Percentiles rank a stretch among this genome's conserved stretches.
Conservation (phyloP, 306 rosid genomes). For the Psophocarpus tetragonolobus region DNA sequence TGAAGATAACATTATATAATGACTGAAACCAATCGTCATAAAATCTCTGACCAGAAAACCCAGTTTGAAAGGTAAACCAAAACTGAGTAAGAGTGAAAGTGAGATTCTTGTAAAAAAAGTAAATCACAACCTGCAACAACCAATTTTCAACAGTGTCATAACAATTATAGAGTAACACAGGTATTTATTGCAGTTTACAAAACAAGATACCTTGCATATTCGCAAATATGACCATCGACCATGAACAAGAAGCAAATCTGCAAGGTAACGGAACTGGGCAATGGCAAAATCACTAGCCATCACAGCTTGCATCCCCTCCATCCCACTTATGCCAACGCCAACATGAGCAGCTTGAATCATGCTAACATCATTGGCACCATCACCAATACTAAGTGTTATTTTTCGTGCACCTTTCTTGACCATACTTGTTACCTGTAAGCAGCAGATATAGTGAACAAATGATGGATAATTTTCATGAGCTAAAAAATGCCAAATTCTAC, state of each 20-base stretch:
- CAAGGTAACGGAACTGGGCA: constrained; percentile 95
- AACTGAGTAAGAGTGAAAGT: constrained; percentile 95
- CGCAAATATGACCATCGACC: constrained; percentile 99
- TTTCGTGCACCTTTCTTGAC: constrained; percentile 89
- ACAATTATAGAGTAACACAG: constrained; percentile 1
- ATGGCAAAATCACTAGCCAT: constrained; percentile 99
- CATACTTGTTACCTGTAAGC: constrained; percentile 83
- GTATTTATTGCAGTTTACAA: neutral
- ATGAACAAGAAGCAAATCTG: constrained; percentile 95
- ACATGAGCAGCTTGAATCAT: constrained; percentile 99
- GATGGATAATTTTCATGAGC: constrained; percentile 10
- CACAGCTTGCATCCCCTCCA: constrained; percentile 99
- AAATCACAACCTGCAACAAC: constrained; percentile 77
- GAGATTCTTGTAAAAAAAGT: constrained; percentile 98
- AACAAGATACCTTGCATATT: constrained; percentile 81
- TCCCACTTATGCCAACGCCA: constrained; percentile 95
- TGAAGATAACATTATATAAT: constrained; percentile 85
- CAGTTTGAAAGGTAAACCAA: constrained; percentile 98
- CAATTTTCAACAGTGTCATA: constrained; percentile 21
- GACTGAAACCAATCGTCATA: constrained; percentile 98
- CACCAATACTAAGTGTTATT: constrained; percentile 94
- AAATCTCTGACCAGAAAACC: constrained; percentile 97
- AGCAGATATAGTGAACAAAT: constrained; percentile 31
- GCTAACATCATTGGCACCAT: constrained; percentile 99
- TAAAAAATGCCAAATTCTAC: constrained; percentile 4